Evolutionary conservation across 116 monocot genomes (phyloP), one percentile per base, ranked within the genome.

Genomic region (Papilionanthe hybrid): DNA sequence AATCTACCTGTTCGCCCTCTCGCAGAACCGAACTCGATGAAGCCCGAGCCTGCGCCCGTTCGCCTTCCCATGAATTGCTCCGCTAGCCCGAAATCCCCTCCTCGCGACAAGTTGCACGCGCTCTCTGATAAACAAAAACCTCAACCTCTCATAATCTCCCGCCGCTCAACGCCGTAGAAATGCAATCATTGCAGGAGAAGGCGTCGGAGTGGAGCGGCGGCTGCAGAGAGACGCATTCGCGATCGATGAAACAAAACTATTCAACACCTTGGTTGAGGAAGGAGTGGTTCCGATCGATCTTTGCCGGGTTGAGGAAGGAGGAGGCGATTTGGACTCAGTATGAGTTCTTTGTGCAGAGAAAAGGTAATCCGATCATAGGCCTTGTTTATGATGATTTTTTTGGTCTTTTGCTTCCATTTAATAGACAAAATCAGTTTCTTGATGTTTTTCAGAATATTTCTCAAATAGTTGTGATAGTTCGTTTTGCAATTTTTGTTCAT

Each of bases 261-360:
- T 86, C 87, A 65, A 95, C 20, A 43, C 84, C 55, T 88, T 99
- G 43, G 93, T 93, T 42, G 95, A 95, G 56, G 94, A n/a, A 94
- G 84, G 91, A 89, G 85, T 99, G 95, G 99, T 98, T 98, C 72
- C 80, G 91, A 22, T 84, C 87, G 48, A 98, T 98, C 23, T 98
- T 98, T 76, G 91, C 90, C 3, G 48, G 44, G 10, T 91, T 93
- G 75, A 90, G 75, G 87, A 98, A 94, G 90, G 98, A 98, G 82
- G 91, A 91, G 8, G 98, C 98, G 11, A 98, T 98, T 57, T 87
- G 44, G 81, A 94, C 94, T 77, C 98, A 94, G 87, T 98, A 98
- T 48, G 94, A 98, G 86, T 98, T 98, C 82, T 89, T 98, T 67
- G 90, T 94, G 55, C 98, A 98, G 94, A 86, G 95, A 79, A 98